Evolutionary conservation across 1,284 basidiomycete species (phyloP).

Genomic region (Phellopilus nigrolimitatus): DNA sequence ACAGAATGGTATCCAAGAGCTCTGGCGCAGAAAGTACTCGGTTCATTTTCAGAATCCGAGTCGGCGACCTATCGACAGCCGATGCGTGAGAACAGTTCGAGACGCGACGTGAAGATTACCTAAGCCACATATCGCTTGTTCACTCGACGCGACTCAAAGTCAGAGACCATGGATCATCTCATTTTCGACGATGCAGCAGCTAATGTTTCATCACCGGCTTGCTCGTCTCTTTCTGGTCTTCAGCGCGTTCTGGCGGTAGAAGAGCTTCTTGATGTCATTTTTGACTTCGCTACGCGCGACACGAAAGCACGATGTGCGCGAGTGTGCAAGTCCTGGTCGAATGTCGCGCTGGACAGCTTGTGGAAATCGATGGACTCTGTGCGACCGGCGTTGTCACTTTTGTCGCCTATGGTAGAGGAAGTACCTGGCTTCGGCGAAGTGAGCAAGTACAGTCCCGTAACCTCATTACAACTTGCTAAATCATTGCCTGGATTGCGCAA

Average conservation of each 20-base stretch:
- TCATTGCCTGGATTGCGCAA: not conserved
- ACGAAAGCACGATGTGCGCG: conserved; percentile 40
- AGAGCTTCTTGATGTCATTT: conserved; percentile 48
- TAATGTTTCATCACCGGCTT: no score
- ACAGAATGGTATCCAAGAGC: no score
- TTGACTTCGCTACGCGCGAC: conserved; percentile 34
- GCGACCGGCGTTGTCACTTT: conserved; percentile 39
- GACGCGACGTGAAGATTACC: no score
- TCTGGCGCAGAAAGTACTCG: no score
- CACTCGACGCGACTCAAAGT: no score
- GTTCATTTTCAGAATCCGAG: no score
- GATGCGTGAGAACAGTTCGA: no score
- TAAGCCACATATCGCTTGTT: no score
- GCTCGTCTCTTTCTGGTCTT: no score
- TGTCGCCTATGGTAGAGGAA: conserved; percentile 31
- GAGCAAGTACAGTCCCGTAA: not conserved
- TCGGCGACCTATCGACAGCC: no score
- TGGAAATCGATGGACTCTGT: conserved; percentile 48
- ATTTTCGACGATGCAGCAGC: no score
- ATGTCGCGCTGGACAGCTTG: conserved; percentile 44
- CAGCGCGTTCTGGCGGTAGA: conserved; percentile 40
- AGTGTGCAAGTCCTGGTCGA: conserved; percentile 49
- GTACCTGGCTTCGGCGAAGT: not conserved
- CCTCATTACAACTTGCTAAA: not conserved
- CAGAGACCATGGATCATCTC: no score